Evolutionary conservation across 2,329 filamentous ascomycete species (phyloP), one percentile per base, ranked within the genome.

Genomic region (Neofusicoccum cordaticola): DNA sequence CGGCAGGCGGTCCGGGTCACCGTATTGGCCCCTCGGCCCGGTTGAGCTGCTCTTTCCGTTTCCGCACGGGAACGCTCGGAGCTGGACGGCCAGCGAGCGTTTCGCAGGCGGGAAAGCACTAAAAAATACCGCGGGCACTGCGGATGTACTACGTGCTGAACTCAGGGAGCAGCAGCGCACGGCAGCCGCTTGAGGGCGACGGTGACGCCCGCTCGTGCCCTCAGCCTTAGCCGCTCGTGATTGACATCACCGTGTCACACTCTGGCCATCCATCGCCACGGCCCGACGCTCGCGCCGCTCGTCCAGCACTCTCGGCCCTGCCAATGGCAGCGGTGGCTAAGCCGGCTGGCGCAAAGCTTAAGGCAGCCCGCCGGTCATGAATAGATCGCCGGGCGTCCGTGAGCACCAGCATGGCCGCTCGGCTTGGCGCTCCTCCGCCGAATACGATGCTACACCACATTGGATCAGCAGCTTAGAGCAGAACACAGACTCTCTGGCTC

Each of bases 391-490:
- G 39, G 22, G 13, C 8, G 15, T 34, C 11, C 48, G 13, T 17
- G 12, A 34, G 35, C 13, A 37, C 52, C 19, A 37, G 37, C 11
- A 19, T n/a, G 37, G 7, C 6, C 52, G 7, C 13, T 44, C 37
- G 19, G 39, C 52, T 57, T 57, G 52, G 56, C 56, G 15, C 22
- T 12, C 4, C 8, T 41, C 22, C 27, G n/a, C 27, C 41, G 41
- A 58, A 58, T 58, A 58, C 56, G 56, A 58, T 58, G 56, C 56
- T 58, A 58, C 56, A 58, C 56, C 56, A 45, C 42, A 47, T 27
- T 11, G 3, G 52, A 57, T 58, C 56, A 22, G 56, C 56, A 47
- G 39, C 56, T 57, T 58, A 19, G 27, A 58, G 17, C 4, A 12
- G 17, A 3, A 37, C 42, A 44, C 42, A 44, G 42, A 44, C 42